A percentile compares a stretch with the other conserved stretches of the same genome.
phyloP scores from a whole-genome alignment of 1,139 yeast genomes.

The Suhomyces bokatorum region DNA sequence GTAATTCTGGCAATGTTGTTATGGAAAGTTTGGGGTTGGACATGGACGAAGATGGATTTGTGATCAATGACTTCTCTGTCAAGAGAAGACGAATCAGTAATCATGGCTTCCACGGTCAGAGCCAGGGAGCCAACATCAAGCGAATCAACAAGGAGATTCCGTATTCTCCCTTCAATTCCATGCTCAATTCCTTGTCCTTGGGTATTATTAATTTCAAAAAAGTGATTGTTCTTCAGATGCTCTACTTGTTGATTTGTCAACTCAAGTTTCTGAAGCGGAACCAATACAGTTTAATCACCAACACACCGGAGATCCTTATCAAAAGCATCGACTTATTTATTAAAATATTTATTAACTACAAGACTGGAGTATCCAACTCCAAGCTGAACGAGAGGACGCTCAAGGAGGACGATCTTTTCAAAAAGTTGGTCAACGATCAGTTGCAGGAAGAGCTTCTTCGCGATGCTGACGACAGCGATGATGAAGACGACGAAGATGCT shows the following conservation, averaged over 20 bases:
- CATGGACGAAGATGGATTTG: conserved; percentile 49
- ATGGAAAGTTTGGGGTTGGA: conserved; percentile 24
- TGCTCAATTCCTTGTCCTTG: conserved; percentile 48
- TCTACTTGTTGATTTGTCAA: conserved; percentile 44
- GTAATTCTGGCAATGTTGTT: conserved; percentile 14
- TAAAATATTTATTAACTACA: conserved; percentile 42
- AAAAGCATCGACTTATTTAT: conserved; percentile 40
- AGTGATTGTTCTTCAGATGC: conserved; percentile 46
- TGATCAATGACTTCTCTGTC: conserved; percentile 48
- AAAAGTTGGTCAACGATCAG: conserved; percentile 43
- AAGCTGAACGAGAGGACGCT: conserved; percentile 18
- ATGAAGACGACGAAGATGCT: conserved; percentile 27
- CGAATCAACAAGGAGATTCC: conserved; percentile 32
- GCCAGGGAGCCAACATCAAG: conserved; percentile 11
- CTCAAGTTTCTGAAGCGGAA: conserved; percentile 35
- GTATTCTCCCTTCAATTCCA: conserved; percentile 42
- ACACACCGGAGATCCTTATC: conserved; percentile 28
- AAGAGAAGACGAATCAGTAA: conserved; percentile 32
- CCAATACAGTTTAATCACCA: conserved; percentile 21
- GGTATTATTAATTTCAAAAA: conserved; percentile 49
- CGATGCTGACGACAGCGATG: conserved; percentile 40
- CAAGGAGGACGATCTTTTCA: conserved; percentile 42
- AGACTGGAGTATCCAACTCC: conserved; percentile 20
- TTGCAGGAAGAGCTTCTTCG: conserved; percentile 40
- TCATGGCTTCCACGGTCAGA: conserved; percentile 8